Evolutionary conservation across 2,329 filamentous ascomycete species (phyloP), one percentile per base, ranked within the genome.

Genomic region (Cladophialophora exuberans): DNA sequence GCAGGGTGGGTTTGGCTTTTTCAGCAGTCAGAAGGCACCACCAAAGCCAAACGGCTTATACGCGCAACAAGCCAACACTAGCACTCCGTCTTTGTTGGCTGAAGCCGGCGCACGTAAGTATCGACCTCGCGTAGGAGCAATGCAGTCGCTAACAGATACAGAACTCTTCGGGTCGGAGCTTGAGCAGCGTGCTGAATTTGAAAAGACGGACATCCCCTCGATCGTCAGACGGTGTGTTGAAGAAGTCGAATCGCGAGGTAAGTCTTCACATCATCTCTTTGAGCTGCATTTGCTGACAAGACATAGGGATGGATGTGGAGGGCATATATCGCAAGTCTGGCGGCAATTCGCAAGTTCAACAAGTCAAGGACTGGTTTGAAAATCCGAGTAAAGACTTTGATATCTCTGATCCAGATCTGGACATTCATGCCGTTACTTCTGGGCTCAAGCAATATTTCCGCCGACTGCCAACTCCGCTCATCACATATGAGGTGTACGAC

Each of bases 311-410:
- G 90, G 92, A 97, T 66, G 84, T 95, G 64, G 94, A 97, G 75
- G 94, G 94, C 60, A 96, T 99, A 65, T 99, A 99, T 76, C 86
- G 94, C 67, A 99, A 99, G 79, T 96, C 92, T 46, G 94, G 94
- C 54, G 94, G 92, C 63, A 91, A 88, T 66, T 90, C 89, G 6
- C 90, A 95, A 70, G 88, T 96, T 69, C 95, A 96, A 71, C 80
- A 83, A 66, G 89, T 99, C 64, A 90, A 93, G 67, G 89, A 92
- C 63, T 91, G 92, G 10, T 97, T 99, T 69, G 92, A 97, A 71
- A 87, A 83, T 51, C 72, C 72, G n/a, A 67, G 69, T 56, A 83
- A 88, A 61, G 89, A 93, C 67, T 94, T 85, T 69, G 93, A 97
- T 69, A 95, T 99, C 54, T 95, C 91, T 2, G 94, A 97, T 66